Conservation (phyloP, 331 rosid species). For the Telfairia occidentalis region DNA sequence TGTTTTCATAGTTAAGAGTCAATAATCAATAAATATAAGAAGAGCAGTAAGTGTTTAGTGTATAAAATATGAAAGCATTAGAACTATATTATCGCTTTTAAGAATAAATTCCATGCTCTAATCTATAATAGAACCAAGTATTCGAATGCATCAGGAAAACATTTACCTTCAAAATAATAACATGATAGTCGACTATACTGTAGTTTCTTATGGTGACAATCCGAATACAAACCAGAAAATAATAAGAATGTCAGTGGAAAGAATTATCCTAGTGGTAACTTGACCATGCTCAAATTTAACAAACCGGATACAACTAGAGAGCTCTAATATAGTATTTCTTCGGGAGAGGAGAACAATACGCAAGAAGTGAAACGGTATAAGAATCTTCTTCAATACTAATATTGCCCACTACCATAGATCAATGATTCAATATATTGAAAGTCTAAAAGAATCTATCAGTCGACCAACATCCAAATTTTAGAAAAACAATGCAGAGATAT, state of each 20-base stretch:
- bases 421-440: background rate
- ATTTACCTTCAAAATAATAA: background rate
- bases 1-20: no score
- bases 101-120: background rate
- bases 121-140: background rate
- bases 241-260: background rate
- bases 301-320: background rate
- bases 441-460: background rate
- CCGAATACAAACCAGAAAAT: background rate
- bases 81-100: background rate
- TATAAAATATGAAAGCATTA: background rate
- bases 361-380: background rate
- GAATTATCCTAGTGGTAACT: background rate
- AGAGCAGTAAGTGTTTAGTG: background rate
- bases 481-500: background rate
- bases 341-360: background rate
- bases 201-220: background rate
- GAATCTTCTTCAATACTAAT: background rate
- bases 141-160: background rate
- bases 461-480: background rate
- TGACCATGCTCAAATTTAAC: background rate
- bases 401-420: background rate
- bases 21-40: background rate
- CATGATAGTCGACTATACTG: background rate
- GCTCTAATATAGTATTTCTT: background rate